A percentile compares a stretch with the other conserved stretches of the same genome.
These are phyloP conservation scores for Xylaria sp. DNA, from an alignment of 2,329 filamentous ascomycete genomes.

Conservation along the genomic window DNA sequence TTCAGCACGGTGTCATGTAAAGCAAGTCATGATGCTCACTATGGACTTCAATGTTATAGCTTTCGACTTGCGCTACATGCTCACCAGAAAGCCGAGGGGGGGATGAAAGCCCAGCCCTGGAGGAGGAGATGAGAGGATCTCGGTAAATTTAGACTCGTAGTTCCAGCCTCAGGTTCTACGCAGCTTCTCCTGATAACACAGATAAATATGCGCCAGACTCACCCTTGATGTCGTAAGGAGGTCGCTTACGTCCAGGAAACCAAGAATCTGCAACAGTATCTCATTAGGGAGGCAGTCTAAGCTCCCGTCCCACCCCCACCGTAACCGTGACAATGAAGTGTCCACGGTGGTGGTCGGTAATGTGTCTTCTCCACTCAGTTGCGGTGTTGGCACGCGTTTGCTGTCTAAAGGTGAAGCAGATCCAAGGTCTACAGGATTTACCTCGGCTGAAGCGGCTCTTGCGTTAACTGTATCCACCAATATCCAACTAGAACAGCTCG, in stretches of 20 bases:
- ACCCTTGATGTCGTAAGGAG: slow-evolving; percentile 67
- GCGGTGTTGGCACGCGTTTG: slow-evolving; percentile 30
- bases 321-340: slow-evolving; percentile 36
- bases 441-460: slow-evolving; percentile 30
- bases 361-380: slow-evolving; percentile 36
- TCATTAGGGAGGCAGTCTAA: slow-evolving; percentile 65
- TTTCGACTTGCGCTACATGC: slow-evolving; percentile 1
- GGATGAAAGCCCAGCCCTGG: neutral
- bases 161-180: neutral
- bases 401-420: slow-evolving; percentile 33
- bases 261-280: slow-evolving; percentile 65
- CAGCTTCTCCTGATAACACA: slow-evolving; percentile 13
- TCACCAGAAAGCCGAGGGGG: slow-evolving; percentile 10
- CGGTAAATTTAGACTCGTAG: slow-evolving; percentile 15
- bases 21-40: slow-evolving; percentile 1
- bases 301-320: slow-evolving; percentile 44
- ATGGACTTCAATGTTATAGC: neutral
- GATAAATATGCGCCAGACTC: slow-evolving; percentile 47
- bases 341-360: slow-evolving; percentile 37
- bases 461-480: slow-evolving; percentile 7
- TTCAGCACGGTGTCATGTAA: slow-evolving; percentile 2
- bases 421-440: slow-evolving; percentile 19
- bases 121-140: slow-evolving; percentile 28
- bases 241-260: slow-evolving; percentile 68
- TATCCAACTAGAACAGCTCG: slow-evolving; percentile 7